A percentile compares a stretch with the other conserved stretches of the same genome.
These are phyloP conservation scores for Didymella keratinophila DNA, from an alignment of 2,329 filamentous ascomycete genomes.

Conservation along the genomic window DNA sequence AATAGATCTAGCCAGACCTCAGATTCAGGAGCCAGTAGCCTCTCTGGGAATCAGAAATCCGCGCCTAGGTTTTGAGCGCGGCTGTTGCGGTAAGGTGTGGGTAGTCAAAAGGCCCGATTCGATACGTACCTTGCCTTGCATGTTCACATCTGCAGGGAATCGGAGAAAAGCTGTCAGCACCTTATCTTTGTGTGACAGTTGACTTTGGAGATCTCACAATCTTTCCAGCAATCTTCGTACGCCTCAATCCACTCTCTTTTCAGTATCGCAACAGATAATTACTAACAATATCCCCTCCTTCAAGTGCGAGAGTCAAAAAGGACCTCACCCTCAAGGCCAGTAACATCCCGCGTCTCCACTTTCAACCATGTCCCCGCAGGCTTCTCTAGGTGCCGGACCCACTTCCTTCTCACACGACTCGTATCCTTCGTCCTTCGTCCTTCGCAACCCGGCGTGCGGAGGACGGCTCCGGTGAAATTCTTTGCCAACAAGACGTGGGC, in stretches of 20 bases:
- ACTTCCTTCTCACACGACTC: conserved; percentile 7
- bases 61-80: background rate
- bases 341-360: conserved; percentile 5
- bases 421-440: background rate
- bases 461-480: background rate
- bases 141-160: background rate
- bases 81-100: background rate
- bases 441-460: conserved; percentile 9
- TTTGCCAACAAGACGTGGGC: background rate
- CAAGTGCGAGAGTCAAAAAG: too few relatives aligned
- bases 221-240: background rate
- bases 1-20: too few relatives aligned
- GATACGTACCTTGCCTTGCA: background rate
- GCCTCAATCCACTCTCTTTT: background rate
- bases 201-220: background rate
- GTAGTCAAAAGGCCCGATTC: background rate
- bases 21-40: too few relatives aligned
- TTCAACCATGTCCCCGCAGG: background rate
- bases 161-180: conserved; percentile 3
- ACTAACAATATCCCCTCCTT: background rate
- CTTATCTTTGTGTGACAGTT: background rate
- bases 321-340: background rate
- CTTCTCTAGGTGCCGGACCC: background rate
- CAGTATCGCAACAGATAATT: background rate
- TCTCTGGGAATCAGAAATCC: background rate